These are phyloP conservation scores for Gremmenia infestans DNA, from an alignment of 2,329 filamentous ascomycete genomes.

Conservation along the genomic window DNA sequence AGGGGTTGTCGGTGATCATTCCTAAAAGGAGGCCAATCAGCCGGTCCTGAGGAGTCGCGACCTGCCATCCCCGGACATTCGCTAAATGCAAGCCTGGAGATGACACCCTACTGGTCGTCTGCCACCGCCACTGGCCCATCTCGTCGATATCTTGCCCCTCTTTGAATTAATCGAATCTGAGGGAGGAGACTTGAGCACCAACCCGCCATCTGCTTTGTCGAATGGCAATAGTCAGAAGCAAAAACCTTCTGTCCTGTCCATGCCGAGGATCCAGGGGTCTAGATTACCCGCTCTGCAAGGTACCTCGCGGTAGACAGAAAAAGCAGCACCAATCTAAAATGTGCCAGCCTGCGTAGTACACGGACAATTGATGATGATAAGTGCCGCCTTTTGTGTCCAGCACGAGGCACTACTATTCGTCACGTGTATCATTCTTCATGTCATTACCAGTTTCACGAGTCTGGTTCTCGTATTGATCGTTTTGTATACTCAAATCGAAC, in stretches of 20 bases:
- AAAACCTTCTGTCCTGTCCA: not conserved
- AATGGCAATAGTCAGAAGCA: slow-evolving; percentile 3
- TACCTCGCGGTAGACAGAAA: no score
- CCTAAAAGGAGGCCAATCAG: slow-evolving; percentile 11
- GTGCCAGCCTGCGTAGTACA: not conserved
- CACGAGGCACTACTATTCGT: no score
- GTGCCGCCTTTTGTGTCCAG: no score
- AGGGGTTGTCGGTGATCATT: slow-evolving; percentile 14
- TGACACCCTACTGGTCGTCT: not conserved
- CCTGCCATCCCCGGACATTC: slow-evolving; percentile 4
- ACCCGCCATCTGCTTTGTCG: not conserved
- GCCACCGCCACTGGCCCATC: slow-evolving; percentile 6
- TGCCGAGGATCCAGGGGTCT: not conserved
- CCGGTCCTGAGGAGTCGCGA: slow-evolving; percentile 3
- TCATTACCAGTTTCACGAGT: no score
- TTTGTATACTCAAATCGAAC: not conserved
- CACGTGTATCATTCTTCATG: no score
- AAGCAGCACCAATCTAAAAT: no score
- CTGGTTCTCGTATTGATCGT: not conserved
- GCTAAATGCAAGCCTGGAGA: slow-evolving; percentile 1
- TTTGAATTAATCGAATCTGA: not conserved
- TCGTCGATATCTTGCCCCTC: not conserved
- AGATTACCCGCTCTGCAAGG: not conserved
- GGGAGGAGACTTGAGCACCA: not conserved
- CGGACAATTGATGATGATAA: not conserved